Conservation (phyloP, 192 early-diverging fungal species). For the Linnemannia exigua region DNA sequence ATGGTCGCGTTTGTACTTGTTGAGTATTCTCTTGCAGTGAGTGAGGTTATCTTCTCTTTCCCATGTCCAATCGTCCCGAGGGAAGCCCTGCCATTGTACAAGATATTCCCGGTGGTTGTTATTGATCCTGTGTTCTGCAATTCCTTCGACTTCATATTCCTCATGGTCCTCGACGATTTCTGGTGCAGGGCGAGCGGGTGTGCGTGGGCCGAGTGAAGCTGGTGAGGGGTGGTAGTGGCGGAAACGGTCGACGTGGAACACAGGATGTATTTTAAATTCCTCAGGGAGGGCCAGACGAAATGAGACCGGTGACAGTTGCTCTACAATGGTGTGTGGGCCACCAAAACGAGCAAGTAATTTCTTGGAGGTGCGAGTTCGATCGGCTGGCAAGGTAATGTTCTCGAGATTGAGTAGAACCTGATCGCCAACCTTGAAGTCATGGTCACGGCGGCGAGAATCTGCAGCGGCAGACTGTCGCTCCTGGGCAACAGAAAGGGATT, state of each 20-base stretch:
- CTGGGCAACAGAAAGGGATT: neutral
- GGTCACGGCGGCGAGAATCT: neutral
- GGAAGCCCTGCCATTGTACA: conserved; percentile 14
- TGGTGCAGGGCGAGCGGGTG: conserved; percentile 3
- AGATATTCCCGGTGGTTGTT: neutral
- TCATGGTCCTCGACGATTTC: conserved; percentile 4
- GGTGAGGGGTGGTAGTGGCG: conserved; percentile 1
- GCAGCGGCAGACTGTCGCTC: neutral
- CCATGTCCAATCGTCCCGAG: neutral
- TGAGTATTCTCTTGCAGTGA: neutral
- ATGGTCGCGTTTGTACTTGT: too few relatives aligned
- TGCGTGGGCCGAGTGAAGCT: neutral
- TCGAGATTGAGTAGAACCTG: neutral
- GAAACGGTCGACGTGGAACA: conserved; percentile 11
- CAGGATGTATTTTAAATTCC: neutral
- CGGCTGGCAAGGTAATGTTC: neutral
- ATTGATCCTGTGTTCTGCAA: neutral
- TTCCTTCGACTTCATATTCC: conserved; percentile 16
- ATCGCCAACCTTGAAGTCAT: conserved; percentile 8
- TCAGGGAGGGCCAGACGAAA: neutral
- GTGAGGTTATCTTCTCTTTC: too few relatives aligned
- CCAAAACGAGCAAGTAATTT: neutral
- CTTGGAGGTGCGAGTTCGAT: neutral
- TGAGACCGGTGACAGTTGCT: conserved; percentile 8
- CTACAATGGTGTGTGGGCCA: neutral